These are phyloP conservation scores for Aspergillus sp. DNA, from an alignment of 2,329 filamentous ascomycete genomes.

Conservation along the genomic window DNA sequence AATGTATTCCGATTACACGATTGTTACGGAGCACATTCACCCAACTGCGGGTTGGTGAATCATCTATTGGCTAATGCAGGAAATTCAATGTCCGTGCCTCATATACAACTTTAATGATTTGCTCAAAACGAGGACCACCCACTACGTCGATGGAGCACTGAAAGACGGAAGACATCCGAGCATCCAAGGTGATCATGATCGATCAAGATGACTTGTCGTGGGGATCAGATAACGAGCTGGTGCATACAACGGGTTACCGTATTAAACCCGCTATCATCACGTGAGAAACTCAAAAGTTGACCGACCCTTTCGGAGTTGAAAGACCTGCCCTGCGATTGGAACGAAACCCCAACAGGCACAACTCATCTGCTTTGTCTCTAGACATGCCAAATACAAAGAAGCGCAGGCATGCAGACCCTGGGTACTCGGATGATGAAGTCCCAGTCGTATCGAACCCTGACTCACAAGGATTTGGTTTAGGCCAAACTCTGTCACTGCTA, in stretches of 20 bases:
- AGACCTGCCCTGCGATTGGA: not conserved
- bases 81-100: not conserved
- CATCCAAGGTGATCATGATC: not conserved
- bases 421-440: conserved; percentile 24
- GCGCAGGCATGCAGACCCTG: conserved; percentile 31
- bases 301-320: not conserved
- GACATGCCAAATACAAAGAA: conserved; percentile 29
- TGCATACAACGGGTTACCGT: conserved; percentile 3
- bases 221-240: conserved; percentile 3
- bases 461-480: conserved; percentile 28
- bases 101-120: not conserved
- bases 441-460: conserved; percentile 17
- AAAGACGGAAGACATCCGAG: not conserved
- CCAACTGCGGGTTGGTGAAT: not conserved
- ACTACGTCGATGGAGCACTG: not conserved
- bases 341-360: not conserved
- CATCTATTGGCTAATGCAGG: not conserved
- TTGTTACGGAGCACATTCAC: not conserved
- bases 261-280: conserved; percentile 10
- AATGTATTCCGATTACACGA: conserved; percentile 8
- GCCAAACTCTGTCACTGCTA: conserved; percentile 32
- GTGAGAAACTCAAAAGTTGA: conserved; percentile 11
- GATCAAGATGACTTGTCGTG: not conserved
- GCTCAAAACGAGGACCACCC: not conserved
- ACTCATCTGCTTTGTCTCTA: not conserved